A percentile compares a stretch with the other conserved stretches of the same genome.
phyloP scores from a whole-genome alignment of 768 basidiomycete species.

The Leucosporidium scottii region DNA sequence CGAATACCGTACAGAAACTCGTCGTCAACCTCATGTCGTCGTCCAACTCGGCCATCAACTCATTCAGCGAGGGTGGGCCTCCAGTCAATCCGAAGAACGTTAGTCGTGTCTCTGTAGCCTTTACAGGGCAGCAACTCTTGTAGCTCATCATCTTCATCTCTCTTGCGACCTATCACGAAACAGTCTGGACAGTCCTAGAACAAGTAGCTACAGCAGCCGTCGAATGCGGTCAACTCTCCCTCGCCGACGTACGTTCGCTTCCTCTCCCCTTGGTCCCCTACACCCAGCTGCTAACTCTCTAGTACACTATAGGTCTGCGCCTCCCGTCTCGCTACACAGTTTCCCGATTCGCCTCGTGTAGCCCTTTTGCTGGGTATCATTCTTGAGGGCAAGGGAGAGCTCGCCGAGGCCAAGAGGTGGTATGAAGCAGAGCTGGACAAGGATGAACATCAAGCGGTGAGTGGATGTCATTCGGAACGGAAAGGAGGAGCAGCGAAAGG shows the following conservation, averaged over 20 bases:
- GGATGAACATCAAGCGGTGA: conserved; percentile 64
- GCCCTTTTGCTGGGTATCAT: conserved; percentile 69
- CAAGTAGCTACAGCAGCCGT: conserved; percentile 70
- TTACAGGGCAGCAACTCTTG: conserved; percentile 20
- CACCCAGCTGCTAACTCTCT: conserved; percentile 29
- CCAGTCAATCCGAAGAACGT: conserved; percentile 57
- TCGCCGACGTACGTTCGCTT: conserved; percentile 63
- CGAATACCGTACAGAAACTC: conserved; percentile 14
- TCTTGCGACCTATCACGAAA: too few relatives aligned
- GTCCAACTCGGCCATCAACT: conserved; percentile 53
- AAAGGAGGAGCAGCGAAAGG: neutral
- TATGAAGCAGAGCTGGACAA: conserved; percentile 58
- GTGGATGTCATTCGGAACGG: conserved; percentile 42
- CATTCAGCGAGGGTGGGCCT: conserved; percentile 48
- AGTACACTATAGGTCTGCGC: conserved; percentile 53
- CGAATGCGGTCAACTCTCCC: conserved; percentile 62
- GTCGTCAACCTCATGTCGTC: conserved; percentile 50
- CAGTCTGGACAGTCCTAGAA: conserved; percentile 75
- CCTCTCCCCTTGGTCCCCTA: neutral
- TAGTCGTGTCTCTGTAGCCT: conserved; percentile 21
- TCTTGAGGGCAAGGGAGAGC: conserved; percentile 60
- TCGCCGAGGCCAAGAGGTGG: conserved; percentile 55
- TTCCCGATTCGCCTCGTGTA: conserved; percentile 72
- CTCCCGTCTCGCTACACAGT: conserved; percentile 56
- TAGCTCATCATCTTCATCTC: neutral